A percentile compares a stretch with the other conserved stretches of the same genome.
These are phyloP conservation scores for Heimioporus sp. DNA, from an alignment of 768 basidiomycete species.

Conservation along the genomic window DNA sequence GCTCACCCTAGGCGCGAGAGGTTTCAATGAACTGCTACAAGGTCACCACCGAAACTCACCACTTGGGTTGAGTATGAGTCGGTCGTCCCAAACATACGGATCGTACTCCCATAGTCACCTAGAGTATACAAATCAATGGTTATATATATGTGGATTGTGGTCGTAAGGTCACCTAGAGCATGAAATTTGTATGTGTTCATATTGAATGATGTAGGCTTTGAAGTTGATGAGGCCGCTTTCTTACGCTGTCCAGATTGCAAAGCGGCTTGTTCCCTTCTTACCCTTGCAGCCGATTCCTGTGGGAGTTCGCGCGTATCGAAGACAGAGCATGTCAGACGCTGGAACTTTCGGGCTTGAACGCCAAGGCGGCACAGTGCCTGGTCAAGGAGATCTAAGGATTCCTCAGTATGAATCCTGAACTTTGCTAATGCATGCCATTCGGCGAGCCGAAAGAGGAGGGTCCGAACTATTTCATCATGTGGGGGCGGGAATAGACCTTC, in stretches of 20 bases:
- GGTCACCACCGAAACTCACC: constrained; percentile 4
- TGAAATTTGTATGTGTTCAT: constrained; percentile 29
- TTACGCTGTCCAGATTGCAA: background rate
- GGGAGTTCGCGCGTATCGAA: background rate
- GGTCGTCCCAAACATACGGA: constrained; percentile 20
- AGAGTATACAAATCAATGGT: too few species aligned
- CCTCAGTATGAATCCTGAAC: background rate
- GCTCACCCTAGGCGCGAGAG: constrained; percentile 25
- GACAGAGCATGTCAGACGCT: background rate
- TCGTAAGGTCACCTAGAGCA: too few species aligned
- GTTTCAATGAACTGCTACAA: background rate
- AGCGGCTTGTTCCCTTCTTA: background rate
- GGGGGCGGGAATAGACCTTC: background rate
- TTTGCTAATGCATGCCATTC: constrained; percentile 3
- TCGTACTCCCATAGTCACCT: constrained; percentile 19
- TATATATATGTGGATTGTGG: too few species aligned
- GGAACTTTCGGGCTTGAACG: background rate
- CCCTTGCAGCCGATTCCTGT: background rate
- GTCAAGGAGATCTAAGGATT: background rate
- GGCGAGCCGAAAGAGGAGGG: background rate
- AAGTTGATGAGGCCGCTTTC: background rate
- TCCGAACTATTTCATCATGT: background rate
- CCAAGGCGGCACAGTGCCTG: background rate
- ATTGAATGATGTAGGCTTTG: constrained; percentile 9
- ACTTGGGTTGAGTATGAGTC: constrained; percentile 25